phyloP scores from a whole-genome alignment of 768 basidiomycete genomes.

The Mycena chlorophos region DNA sequence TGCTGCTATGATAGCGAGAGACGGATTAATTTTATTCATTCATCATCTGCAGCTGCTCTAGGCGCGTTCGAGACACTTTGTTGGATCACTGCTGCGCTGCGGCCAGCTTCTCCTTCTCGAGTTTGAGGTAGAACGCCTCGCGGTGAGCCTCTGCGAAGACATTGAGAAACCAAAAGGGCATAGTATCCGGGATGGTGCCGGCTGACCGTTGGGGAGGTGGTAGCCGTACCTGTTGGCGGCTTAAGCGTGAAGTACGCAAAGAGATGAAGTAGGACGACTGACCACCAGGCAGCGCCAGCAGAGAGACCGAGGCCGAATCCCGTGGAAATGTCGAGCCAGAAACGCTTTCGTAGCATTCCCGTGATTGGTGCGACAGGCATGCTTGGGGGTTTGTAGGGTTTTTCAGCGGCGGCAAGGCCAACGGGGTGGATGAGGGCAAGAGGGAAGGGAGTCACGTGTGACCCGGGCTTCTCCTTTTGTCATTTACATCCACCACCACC shows the following conservation, averaged over 20 bases:
- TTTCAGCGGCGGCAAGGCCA: slow-evolving; percentile 29
- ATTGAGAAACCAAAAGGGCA: slow-evolving; percentile 4
- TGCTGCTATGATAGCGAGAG: slow-evolving; percentile 39
- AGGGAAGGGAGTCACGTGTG: slow-evolving; percentile 19
- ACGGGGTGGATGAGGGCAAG: slow-evolving; percentile 20
- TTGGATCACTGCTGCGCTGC: slow-evolving; percentile 26
- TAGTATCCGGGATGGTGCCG: slow-evolving; percentile 1
- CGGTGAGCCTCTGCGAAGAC: slow-evolving; percentile 67
- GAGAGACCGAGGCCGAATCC: slow-evolving; percentile 76
- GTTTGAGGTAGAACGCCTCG: slow-evolving; percentile 84
- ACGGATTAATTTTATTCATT: slow-evolving; percentile 20
- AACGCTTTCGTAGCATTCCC: slow-evolving; percentile 89
- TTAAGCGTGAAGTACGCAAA: slow-evolving; percentile 28
- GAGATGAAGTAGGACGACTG: slow-evolving; percentile 33
- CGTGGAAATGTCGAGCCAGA: slow-evolving; percentile 81
- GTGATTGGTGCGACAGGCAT: slow-evolving; percentile 92
- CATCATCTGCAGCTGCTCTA: slow-evolving; percentile 7
- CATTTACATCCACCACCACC: slow-evolving; percentile 23
- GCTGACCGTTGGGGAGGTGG: slow-evolving; percentile 77
- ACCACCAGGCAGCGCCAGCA: slow-evolving; percentile 85
- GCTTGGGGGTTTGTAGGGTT: slow-evolving; percentile 5
- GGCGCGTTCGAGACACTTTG: slow-evolving; percentile 6
- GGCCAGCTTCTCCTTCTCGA: slow-evolving; percentile 62
- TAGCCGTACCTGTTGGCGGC: slow-evolving; percentile 66
- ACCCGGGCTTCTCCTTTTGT: slow-evolving; percentile 22